Percentiles rank a stretch among this genome's conserved stretches.
Evolutionary conservation across 1,284 basidiomycete species (phyloP).

Genomic region (Apiotrichum laibachii): DNA sequence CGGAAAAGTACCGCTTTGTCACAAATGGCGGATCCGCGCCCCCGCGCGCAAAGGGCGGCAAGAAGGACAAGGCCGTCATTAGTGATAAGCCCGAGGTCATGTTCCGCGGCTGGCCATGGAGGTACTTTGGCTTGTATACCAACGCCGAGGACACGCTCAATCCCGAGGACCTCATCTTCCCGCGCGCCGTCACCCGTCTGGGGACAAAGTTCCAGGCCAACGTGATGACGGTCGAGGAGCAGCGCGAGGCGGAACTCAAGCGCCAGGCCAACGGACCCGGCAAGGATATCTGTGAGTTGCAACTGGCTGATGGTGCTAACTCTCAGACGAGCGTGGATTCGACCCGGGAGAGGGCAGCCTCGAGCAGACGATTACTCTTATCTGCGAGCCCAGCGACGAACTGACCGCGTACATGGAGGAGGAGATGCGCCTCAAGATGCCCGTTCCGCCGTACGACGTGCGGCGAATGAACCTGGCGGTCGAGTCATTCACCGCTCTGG

Average conservation of each 20-base stretch:
- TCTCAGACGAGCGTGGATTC: conserved; percentile 37
- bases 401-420: conserved; percentile 39
- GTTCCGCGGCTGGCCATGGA: conserved; percentile 74
- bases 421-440: conserved; percentile 29
- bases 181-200: conserved; percentile 79
- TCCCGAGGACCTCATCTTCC: conserved; percentile 91
- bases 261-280: conserved; percentile 26
- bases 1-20: conserved; percentile 62
- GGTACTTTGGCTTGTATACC: conserved; percentile 92
- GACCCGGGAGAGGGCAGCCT: conserved; percentile 40
- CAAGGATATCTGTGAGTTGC: conserved; percentile 30
- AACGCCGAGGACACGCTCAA: conserved; percentile 88
- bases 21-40: conserved; percentile 48
- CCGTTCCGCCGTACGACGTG: conserved; percentile 41
- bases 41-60: conserved; percentile 60
- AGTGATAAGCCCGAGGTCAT: conserved; percentile 73
- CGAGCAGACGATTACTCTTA: conserved; percentile 33
- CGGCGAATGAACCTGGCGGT: conserved; percentile 37
- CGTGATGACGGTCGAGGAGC: conserved; percentile 48
- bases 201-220: conserved; percentile 81
- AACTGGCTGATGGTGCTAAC: background rate
- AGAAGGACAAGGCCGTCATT: conserved; percentile 59
- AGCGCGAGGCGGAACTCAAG: conserved; percentile 29
- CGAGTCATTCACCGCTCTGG: conserved; percentile 29
- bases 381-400: conserved; percentile 36